Conservation (phyloP, 2,329 filamentous ascomycete genomes). For the Fusarium metavorans region DNA sequence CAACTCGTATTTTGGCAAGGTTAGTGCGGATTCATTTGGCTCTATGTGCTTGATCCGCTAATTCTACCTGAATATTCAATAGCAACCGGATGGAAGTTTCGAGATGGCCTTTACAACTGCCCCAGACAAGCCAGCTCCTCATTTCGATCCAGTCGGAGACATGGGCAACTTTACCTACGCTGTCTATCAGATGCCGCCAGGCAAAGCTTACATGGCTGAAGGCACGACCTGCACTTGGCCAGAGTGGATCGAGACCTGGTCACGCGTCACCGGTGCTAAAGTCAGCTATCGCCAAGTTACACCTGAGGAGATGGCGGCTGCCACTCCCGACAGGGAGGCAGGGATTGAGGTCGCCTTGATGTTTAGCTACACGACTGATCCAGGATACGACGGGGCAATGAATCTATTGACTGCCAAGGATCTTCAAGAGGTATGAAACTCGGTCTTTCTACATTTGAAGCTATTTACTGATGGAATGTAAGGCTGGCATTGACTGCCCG, state of each 20-base stretch:
- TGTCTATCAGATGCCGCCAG: constrained; percentile 61
- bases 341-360: constrained; percentile 60
- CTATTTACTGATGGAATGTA: background rate
- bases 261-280: constrained; percentile 48
- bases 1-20: constrained; percentile 60
- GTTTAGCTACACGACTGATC: constrained; percentile 60
- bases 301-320: constrained; percentile 55
- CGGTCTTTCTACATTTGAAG: accelerated
- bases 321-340: constrained; percentile 53
- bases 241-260: constrained; percentile 59
- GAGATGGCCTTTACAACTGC: constrained; percentile 61
- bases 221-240: constrained; percentile 60
- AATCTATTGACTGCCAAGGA: constrained; percentile 57
- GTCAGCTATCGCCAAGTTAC: constrained; percentile 55
- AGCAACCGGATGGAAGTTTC: constrained; percentile 56
- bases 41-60: background rate
- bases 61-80: background rate
- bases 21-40: constrained; percentile 35
- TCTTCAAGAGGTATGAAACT: constrained; percentile 54
- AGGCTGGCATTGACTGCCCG: constrained; percentile 59
- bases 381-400: constrained; percentile 63
- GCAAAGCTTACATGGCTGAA: constrained; percentile 62
- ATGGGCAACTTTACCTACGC: constrained; percentile 62
- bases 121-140: constrained; percentile 54
- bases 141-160: constrained; percentile 60